Conservation (phyloP, 495 filamentous ascomycete species). For the Xylaria venustula region DNA sequence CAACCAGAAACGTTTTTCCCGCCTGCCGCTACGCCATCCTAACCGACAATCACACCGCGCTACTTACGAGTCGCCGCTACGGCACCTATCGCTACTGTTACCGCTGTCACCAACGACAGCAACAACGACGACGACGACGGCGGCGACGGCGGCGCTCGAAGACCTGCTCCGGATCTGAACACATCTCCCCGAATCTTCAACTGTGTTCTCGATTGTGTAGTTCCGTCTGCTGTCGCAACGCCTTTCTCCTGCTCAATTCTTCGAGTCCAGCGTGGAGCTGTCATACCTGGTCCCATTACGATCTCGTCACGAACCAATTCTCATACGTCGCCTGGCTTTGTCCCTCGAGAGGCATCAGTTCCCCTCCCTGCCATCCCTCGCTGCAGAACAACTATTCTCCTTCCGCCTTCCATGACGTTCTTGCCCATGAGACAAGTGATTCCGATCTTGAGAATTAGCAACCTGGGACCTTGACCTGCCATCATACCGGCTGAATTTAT, state of each 20-base stretch:
- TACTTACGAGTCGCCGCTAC: not conserved
- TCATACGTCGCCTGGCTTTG: not conserved
- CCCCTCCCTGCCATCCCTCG: not conserved
- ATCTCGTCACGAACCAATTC: not conserved
- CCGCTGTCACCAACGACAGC: not conserved
- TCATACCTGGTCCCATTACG: not conserved
- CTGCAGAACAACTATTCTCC: not conserved
- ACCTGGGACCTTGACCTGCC: not conserved
- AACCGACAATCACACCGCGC: not conserved
- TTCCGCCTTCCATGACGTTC: constrained; percentile 1
- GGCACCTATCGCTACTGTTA: too few species aligned
- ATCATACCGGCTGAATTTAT: not conserved
- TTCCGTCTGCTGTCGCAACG: not conserved
- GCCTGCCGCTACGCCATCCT: not conserved
- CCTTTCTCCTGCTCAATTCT: not conserved
- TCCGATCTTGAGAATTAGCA: not conserved
- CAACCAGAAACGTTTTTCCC: not conserved
- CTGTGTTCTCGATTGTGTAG: not conserved
- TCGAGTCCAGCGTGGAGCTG: not conserved
- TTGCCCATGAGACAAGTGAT: constrained; percentile 3
- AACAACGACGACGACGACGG: not conserved
- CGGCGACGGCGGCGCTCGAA: not conserved
- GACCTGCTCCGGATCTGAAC: not conserved
- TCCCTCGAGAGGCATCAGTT: not conserved
- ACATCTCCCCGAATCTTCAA: too few species aligned